Conservation (phyloP, 2,329 filamentous ascomycete species). For the Clarireedia paspali region DNA sequence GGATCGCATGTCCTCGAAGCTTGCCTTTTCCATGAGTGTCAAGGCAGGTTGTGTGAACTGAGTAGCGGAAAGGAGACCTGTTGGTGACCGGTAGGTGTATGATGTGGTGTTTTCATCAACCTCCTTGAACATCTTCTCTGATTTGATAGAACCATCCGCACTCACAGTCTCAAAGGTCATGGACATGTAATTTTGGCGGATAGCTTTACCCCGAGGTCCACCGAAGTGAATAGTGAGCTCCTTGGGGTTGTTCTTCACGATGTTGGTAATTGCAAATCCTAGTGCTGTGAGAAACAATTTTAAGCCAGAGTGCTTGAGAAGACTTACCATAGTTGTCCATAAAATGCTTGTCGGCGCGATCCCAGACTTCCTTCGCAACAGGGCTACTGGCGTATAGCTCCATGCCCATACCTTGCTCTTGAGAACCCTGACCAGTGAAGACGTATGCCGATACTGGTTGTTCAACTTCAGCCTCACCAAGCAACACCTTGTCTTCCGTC, state of each 20-base stretch:
- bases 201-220: conserved; percentile 91
- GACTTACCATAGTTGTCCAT: conserved; percentile 91
- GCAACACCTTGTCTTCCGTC: conserved; percentile 89
- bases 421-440: conserved; percentile 96
- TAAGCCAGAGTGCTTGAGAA: neutral
- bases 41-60: conserved; percentile 97
- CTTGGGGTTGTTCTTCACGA: conserved; percentile 99
- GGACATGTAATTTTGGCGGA: conserved; percentile 97
- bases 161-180: conserved; percentile 99
- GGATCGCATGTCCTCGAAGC: conserved; percentile 96
- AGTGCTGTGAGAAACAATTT: conserved; percentile 20
- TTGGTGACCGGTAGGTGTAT: conserved; percentile 95
- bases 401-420: conserved; percentile 99
- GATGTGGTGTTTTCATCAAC: conserved; percentile 87
- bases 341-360: conserved; percentile 94
- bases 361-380: conserved; percentile 96
- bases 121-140: conserved; percentile 99
- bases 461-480: conserved; percentile 95
- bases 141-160: conserved; percentile 86
- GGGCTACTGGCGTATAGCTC: conserved; percentile 89
- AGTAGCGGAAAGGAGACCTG: conserved; percentile 88
- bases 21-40: conserved; percentile 99
- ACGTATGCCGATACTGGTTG: conserved; percentile 95
- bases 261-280: conserved; percentile 96
- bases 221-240: conserved; percentile 98